Conservation (phyloP, 2,329 filamentous ascomycete genomes). For the Ophiostoma tasmaniense region DNA sequence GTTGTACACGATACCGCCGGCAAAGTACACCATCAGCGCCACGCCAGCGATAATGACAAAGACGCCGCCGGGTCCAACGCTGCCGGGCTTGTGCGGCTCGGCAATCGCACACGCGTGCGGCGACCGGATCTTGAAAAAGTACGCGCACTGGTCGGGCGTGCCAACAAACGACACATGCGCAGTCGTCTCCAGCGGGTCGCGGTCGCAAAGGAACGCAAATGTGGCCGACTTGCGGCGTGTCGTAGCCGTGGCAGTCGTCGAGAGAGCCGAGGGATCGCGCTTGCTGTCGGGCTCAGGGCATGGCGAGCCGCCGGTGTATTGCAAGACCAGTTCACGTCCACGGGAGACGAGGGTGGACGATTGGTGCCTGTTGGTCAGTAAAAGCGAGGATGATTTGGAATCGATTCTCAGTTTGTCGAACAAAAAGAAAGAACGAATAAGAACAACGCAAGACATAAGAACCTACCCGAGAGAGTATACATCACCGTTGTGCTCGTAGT, state of each 20-base stretch:
- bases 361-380: slow-evolving; percentile 39
- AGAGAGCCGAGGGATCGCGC: slow-evolving; percentile 26
- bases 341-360: slow-evolving; percentile 47
- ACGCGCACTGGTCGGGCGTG: slow-evolving; percentile 83
- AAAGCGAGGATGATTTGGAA: background rate
- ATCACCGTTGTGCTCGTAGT: slow-evolving; percentile 58
- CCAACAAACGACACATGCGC: slow-evolving; percentile 78
- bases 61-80: slow-evolving; percentile 62
- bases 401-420: too few relatives aligned
- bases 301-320: slow-evolving; percentile 69
- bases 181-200: slow-evolving; percentile 59
- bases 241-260: slow-evolving; percentile 27
- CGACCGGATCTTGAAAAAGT: slow-evolving; percentile 90
- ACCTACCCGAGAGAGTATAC: slow-evolving; percentile 67
- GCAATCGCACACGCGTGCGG: slow-evolving; percentile 65
- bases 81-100: slow-evolving; percentile 63
- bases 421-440: too few relatives aligned
- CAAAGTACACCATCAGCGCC: slow-evolving; percentile 77
- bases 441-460: background rate
- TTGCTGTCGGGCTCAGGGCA: slow-evolving; percentile 44
- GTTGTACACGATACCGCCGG: slow-evolving; percentile 93
- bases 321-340: slow-evolving; percentile 66
- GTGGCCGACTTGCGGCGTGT: slow-evolving; percentile 65
- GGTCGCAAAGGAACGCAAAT: slow-evolving; percentile 89
- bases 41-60: slow-evolving; percentile 78